phyloP scores from a whole-genome alignment of 176 grass and related monocot species.

The Chloris gayana region DNA sequence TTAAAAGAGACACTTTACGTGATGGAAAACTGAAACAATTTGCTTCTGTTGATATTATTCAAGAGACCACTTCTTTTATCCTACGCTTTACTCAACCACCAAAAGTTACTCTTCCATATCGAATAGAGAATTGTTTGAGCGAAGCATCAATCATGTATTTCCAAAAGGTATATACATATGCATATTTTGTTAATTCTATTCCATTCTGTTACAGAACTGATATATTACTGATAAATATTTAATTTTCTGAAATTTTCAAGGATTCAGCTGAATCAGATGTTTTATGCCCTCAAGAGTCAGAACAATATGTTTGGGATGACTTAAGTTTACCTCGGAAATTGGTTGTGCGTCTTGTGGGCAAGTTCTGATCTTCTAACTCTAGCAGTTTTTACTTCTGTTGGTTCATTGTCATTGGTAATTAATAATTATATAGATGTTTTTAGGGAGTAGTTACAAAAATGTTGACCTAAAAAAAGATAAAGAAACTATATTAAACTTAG shows the following conservation, averaged over 20 bases:
- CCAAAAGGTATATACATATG: constrained; percentile 64
- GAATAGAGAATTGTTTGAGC: constrained; percentile 74
- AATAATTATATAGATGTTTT: background rate
- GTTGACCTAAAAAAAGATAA: background rate
- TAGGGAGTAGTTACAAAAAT: constrained; percentile 6
- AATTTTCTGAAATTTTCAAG: constrained; percentile 52
- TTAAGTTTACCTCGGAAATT: constrained; percentile 76
- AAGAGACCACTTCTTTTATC: constrained; percentile 70
- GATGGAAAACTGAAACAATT: constrained; percentile 49
- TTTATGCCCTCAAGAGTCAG: constrained; percentile 58
- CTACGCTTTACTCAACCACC: constrained; percentile 64
- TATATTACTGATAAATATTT: constrained; percentile 37
- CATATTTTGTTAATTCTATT: constrained; percentile 34
- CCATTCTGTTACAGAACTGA: constrained; percentile 10
- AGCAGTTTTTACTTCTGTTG: constrained; percentile 16
- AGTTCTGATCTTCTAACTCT: constrained; percentile 43
- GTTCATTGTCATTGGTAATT: constrained; percentile 20
- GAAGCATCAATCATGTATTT: constrained; percentile 75
- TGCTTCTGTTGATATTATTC: constrained; percentile 73
- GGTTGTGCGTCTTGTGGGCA: constrained; percentile 74
- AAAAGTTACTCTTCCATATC: constrained; percentile 69
- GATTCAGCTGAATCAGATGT: constrained; percentile 70
- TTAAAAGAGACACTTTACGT: constrained; percentile 34
- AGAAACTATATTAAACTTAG: constrained; percentile 4
- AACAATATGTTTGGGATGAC: constrained; percentile 84